Conservation (phyloP, 306 rosid genomes). For the Urtica urens region DNA sequence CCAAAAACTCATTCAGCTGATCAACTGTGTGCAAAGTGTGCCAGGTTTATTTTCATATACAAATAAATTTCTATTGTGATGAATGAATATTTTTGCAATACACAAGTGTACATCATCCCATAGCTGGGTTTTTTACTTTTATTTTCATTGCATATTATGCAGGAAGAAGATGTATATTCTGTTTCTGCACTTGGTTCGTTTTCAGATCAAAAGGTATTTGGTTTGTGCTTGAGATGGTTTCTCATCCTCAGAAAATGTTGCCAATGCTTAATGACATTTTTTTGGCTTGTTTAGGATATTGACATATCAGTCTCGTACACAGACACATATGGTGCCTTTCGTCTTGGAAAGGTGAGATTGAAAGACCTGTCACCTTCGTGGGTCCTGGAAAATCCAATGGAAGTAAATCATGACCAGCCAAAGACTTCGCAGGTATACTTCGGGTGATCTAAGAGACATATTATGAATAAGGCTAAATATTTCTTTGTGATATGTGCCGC, state of each 20-base stretch:
- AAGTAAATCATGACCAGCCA: slow-evolving; percentile 34
- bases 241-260: slow-evolving; percentile 12
- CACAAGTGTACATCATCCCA: background rate
- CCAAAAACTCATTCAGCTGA: too few species aligned
- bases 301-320: slow-evolving; percentile 77
- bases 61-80: background rate
- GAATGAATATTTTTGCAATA: background rate
- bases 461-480: background rate
- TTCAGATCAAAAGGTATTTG: slow-evolving; percentile 63
- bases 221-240: background rate
- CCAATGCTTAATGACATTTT: slow-evolving; percentile 18
- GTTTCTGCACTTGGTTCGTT: slow-evolving; percentile 21
- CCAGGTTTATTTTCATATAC: too few species aligned
- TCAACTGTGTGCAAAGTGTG: too few species aligned
- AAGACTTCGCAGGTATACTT: slow-evolving; percentile 48
- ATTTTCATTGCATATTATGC: too few species aligned
- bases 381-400: slow-evolving; percentile 70
- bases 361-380: slow-evolving; percentile 78
- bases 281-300: slow-evolving; percentile 49
- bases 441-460: background rate
- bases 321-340: slow-evolving; percentile 52
- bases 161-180: slow-evolving; percentile 38
- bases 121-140: background rate
- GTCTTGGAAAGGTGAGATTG: slow-evolving; percentile 60
- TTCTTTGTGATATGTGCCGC: background rate